Evolutionary conservation across 345 rosid genomes (phyloP).

Genomic region (Citropsis articulata): DNA sequence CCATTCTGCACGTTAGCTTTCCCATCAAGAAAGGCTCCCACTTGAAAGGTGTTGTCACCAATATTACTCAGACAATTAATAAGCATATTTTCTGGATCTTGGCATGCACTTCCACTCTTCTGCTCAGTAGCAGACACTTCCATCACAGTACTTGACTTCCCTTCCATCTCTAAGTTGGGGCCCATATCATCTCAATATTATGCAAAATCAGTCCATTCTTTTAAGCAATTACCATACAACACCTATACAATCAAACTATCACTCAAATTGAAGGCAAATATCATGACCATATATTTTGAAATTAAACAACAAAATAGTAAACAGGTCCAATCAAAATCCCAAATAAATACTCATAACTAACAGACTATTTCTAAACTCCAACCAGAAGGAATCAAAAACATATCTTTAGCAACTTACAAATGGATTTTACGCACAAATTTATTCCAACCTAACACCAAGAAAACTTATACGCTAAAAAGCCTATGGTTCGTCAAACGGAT

Average conservation of each 20-base stretch:
- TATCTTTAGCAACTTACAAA: background rate
- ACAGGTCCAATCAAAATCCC: background rate
- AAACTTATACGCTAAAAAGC: background rate
- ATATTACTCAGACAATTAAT: conserved; percentile 37
- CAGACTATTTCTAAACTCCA: background rate
- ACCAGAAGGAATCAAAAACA: background rate
- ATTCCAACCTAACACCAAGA: background rate
- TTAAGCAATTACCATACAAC: background rate
- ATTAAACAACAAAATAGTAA: background rate
- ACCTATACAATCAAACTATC: background rate
- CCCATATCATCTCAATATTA: conserved; percentile 34
- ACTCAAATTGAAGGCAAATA: background rate
- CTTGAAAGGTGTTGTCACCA: conserved; percentile 34
- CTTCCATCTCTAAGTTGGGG: conserved; percentile 38
- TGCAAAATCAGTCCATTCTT: conserved; percentile 1
- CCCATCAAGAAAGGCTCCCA: conserved; percentile 23
- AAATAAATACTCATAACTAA: background rate
- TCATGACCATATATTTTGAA: background rate
- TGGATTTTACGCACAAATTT: background rate
- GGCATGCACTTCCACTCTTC: conserved; percentile 14
- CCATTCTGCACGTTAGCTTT: conserved; percentile 3
- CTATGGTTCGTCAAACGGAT: background rate
- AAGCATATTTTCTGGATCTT: conserved; percentile 27
- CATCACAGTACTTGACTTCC: conserved; percentile 21
- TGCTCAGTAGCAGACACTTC: conserved; percentile 28